These are phyloP conservation scores for Begonia masoniana DNA, from an alignment of 306 rosid species.

Conservation along the genomic window DNA sequence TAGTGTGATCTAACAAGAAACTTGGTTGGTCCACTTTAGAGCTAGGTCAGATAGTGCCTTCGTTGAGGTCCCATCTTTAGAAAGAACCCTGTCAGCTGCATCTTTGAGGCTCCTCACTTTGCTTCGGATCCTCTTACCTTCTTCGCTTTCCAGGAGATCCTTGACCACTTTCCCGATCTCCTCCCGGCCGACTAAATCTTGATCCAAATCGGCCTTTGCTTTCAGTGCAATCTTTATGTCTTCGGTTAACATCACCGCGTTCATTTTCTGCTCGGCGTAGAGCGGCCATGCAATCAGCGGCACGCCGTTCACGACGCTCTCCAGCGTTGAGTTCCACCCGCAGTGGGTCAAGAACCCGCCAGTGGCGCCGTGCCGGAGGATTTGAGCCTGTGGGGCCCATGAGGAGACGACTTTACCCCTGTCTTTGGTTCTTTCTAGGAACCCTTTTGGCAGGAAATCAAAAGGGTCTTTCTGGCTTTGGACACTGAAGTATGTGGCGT, in stretches of 20 bases:
- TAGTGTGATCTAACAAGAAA: background rate
- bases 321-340: slow-evolving; percentile 70
- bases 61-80: slow-evolving; percentile 41
- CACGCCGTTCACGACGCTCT: slow-evolving; percentile 48
- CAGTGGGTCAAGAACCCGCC: slow-evolving; percentile 72
- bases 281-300: slow-evolving; percentile 76
- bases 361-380: slow-evolving; percentile 40
- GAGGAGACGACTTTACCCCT: slow-evolving; percentile 31
- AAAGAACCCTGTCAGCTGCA: slow-evolving; percentile 22
- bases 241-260: slow-evolving; percentile 32
- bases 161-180: slow-evolving; percentile 42
- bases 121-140: slow-evolving; percentile 49
- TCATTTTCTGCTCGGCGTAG: slow-evolving; percentile 67
- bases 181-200: slow-evolving; percentile 36
- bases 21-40: slow-evolving; percentile 24
- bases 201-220: slow-evolving; percentile 1
- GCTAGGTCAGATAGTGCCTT: slow-evolving; percentile 29
- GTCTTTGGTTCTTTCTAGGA: slow-evolving; percentile 32
- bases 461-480: slow-evolving; percentile 17
- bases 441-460: slow-evolving; percentile 45
- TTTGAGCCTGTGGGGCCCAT: slow-evolving; percentile 74
- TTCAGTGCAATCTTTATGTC: slow-evolving; percentile 41
- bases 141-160: slow-evolving; percentile 58
- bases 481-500: slow-evolving; percentile 33
- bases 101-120: slow-evolving; percentile 47